Percentiles rank a stretch among this genome's conserved stretches.
Evolutionary conservation across 768 basidiomycete species (phyloP).

Genomic region (Dictyophora rubrovolvata): DNA sequence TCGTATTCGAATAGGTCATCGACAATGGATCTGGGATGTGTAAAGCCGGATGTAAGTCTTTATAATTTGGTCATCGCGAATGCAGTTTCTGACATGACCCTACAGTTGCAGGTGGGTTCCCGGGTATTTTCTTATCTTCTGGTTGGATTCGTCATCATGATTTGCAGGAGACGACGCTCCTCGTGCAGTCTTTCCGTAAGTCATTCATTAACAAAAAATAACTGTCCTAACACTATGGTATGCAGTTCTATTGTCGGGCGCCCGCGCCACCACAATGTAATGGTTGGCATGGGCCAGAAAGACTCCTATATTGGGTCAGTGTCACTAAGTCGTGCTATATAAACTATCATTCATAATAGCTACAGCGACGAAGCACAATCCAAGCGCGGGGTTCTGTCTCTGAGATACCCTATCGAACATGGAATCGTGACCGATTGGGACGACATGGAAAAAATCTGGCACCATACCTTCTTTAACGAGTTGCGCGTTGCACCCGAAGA

Average conservation of each 20-base stretch:
- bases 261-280: constrained; percentile 64
- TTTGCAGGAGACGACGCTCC: constrained; percentile 40
- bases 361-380: constrained; percentile 60
- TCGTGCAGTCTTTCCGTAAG: constrained; percentile 41
- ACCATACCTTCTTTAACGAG: constrained; percentile 81
- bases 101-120: constrained; percentile 16
- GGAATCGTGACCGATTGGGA: constrained; percentile 71
- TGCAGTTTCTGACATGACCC: neutral
- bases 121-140: too few relatives aligned
- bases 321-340: neutral
- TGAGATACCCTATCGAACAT: constrained; percentile 64
- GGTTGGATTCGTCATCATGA: neutral
- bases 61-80: neutral
- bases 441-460: constrained; percentile 71
- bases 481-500: constrained; percentile 89
- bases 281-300: constrained; percentile 74
- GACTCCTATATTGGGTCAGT: constrained; percentile 64
- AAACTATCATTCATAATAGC: constrained; percentile 17
- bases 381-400: constrained; percentile 61
- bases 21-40: constrained; percentile 40
- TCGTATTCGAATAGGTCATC: constrained; percentile 8
- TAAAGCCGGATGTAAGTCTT: constrained; percentile 34
- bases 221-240: neutral
- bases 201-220: constrained; percentile 3
- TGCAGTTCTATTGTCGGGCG: constrained; percentile 57